Evolutionary conservation across 306 rosid genomes (phyloP).

Genomic region (Vigna angularis): DNA sequence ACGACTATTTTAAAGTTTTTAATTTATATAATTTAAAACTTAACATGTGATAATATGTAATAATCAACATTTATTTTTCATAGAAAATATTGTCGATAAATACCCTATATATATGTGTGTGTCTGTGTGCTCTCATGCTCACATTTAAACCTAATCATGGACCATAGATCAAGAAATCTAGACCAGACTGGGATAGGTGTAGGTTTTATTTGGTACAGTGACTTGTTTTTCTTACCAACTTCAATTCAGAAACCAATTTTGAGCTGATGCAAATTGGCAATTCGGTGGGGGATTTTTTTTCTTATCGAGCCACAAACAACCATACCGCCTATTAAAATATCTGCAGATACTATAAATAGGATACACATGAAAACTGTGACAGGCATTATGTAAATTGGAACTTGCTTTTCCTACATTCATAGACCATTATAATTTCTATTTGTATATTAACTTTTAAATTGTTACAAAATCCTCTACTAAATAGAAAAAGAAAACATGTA

Average conservation of each 20-base stretch:
- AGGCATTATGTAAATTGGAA: slow-evolving; percentile 27
- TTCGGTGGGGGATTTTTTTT: neutral
- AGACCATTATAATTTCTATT: slow-evolving; percentile 42
- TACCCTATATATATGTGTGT: too few relatives aligned
- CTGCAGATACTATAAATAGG: neutral
- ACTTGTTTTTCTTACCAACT: neutral
- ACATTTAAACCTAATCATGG: too few relatives aligned
- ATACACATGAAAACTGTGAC: slow-evolving; percentile 21
- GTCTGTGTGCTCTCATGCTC: too few relatives aligned
- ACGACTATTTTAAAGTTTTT: too few relatives aligned
- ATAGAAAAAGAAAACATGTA: neutral
- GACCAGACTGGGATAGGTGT: too few relatives aligned
- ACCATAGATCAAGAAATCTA: too few relatives aligned
- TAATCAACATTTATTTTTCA: too few relatives aligned
- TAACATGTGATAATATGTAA: too few relatives aligned
- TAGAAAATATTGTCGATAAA: too few relatives aligned
- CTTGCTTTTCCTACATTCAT: neutral
- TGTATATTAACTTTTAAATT: slow-evolving; percentile 37
- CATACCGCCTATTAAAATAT: neutral
- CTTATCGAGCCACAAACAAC: neutral
- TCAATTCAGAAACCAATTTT: slow-evolving; percentile 5
- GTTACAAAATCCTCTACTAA: slow-evolving; percentile 42
- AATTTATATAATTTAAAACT: too few relatives aligned
- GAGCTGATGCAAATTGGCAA: neutral
- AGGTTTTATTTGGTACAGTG: too few relatives aligned